Base-by-base conservation (phyloP, 305 asterid species). In the Lippia alba region DNA sequence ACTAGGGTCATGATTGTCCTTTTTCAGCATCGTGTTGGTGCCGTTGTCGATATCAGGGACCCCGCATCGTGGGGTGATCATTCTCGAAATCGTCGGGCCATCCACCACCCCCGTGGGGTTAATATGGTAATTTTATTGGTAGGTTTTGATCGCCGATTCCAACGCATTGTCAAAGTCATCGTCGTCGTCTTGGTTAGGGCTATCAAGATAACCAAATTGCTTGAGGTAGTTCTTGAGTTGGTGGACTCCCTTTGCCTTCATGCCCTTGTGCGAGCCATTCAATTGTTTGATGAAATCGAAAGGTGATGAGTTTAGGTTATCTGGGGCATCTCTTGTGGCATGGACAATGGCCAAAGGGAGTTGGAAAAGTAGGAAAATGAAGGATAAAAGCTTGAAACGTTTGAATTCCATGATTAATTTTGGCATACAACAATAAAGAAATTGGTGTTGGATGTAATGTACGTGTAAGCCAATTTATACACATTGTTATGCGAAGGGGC, bases 251-350 rank as follows among this genome's bases (percentile, higher is more conserved):
- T 67, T 56, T 2, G 76, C 45, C 4, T 70, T 33, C 46, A 48
- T 74, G 16, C 86, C 86, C 56, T 74, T 82, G 30, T 71, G 78
- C 10, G 78, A 71, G 5, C 81, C 82, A 61, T 67, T 3, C 36
- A 74, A 62, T 4, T 69, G 15, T 33, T 81, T 68, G 56, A 77
- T 54, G 65, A 82, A 82, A 8, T 64, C 80, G 14, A 84, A 72
- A 3, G 36, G 56, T 10, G 74, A 55, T 0, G 66, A 0, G 0
- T 17, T 61, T n/a, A 67, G n/a, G 19, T 41, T 36, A 32, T 9
- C 61, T 30, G 62, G 48, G 15, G 39, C 30, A 51, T 49, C 32
- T 20, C 73, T 61, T 49, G 66, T 74, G 51, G 70, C 74, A 53
- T 74, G 18, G 18, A 7, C 54, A 62, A 54, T 62, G 0, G 66